Evolutionary conservation across 345 rosid species (phyloP).

Genomic region (Brassica carinata): DNA sequence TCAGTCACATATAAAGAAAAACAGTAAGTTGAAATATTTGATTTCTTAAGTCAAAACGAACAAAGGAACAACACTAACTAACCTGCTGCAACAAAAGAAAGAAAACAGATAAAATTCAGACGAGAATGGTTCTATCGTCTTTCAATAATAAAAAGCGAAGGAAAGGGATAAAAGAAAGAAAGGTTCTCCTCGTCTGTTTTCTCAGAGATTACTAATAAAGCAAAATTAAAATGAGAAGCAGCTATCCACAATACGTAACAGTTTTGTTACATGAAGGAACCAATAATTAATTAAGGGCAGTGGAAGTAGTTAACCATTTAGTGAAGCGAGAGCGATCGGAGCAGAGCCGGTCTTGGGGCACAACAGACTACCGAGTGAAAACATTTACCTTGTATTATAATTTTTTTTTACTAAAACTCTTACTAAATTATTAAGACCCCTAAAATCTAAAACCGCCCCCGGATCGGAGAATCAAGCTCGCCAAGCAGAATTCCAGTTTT

Average conservation of each 20-base stretch:
- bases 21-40: not conserved
- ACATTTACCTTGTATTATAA: too few species aligned
- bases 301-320: not conserved
- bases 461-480: not conserved
- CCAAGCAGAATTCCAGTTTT: not conserved
- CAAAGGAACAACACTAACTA: not conserved
- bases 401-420: too few species aligned
- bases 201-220: not conserved
- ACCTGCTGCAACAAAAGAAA: not conserved
- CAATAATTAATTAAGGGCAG: not conserved
- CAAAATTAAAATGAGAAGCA: not conserved
- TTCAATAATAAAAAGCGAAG: not conserved
- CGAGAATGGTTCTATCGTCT: not conserved
- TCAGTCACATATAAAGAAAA: not conserved
- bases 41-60: not conserved
- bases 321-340: not conserved
- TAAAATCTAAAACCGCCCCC: too few species aligned
- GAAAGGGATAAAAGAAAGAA: not conserved
- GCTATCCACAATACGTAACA: not conserved
- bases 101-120: not conserved
- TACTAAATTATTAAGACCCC: too few species aligned
- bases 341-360: too few species aligned
- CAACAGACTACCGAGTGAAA: too few species aligned
- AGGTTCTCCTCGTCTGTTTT: not conserved
- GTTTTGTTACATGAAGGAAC: not conserved